phyloP scores from a whole-genome alignment of 176 grass and related monocot genomes.

The maize (Zea mays) region Zm-B73-REFERENCE-NAM-5.0 NC_050096.1:106174501-106175000 shows the following conservation, averaged over 20 bases:
- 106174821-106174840: neutral
- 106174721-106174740: neutral
- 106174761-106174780: slow-evolving; percentile 18
- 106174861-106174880: neutral
- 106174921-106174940: neutral
- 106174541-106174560: neutral
- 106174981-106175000: neutral
- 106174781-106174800: slow-evolving; percentile 9
- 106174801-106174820: neutral
- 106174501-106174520: no score
- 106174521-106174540: neutral
- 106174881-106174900: slow-evolving; percentile 5
- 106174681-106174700: neutral
- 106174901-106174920: neutral
- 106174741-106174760: neutral
- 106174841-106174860: slow-evolving; percentile 10
- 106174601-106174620: neutral
- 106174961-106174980: neutral
- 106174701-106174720: neutral
- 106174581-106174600: neutral
- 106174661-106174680: neutral
- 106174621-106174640: neutral
- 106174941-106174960: slow-evolving; percentile 15
- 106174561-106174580: neutral
- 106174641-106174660: neutral